Base-by-base conservation (phyloP, 176 grass and related monocot species). In the Dactylis glomerata region DNA sequence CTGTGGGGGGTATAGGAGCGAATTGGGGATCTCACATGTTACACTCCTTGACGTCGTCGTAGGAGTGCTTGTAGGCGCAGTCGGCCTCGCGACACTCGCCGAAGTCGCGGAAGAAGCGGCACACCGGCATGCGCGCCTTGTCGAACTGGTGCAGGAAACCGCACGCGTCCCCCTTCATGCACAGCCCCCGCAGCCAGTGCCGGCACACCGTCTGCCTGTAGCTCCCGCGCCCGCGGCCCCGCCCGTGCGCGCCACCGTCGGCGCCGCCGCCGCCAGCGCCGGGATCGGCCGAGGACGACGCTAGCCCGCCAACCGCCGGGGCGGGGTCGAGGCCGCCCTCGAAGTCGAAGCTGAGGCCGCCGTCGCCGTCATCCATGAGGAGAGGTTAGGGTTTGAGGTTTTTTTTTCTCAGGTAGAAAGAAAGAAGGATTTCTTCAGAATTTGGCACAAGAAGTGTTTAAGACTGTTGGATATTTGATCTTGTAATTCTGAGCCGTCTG, bases 81-180 rank as follows among this genome's bases (percentile, higher is more conserved):
- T 99, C 96, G 50, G 92, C 86, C 81, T 94, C 96, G 30, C 96
- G 96, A 64, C 96, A 99, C 86, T 96, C 96, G 23, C 96, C 96
- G 59, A 79, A 94, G 65, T 94, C 88, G 46, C 93, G 91, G 85
- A 96, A 99, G 85, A 96, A 99, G 23, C 96, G 93, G 90, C 96
- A 99, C 8, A 99, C 96, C n/a, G 96, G 96, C 96, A 99, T 99
- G 65, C 96, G 89, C 11, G 93, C 91, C 96, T 99, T 99, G 87
- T 99, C 96, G 79, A 96, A 99, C 89, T 99, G 96, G 87, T 99
- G 96, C 19, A 99, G 90, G 82, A 99, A 99, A 14, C 96, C 96
- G 63, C 96, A 99, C 3, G 94, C 87, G 2, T 96, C 96, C 16
- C 96, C 93, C 86, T 96, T 99, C 96, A 96, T 99, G 83, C 96